Evolutionary conservation across 139 green algal species (phyloP).

Genomic region (Coelastrella sp.): DNA sequence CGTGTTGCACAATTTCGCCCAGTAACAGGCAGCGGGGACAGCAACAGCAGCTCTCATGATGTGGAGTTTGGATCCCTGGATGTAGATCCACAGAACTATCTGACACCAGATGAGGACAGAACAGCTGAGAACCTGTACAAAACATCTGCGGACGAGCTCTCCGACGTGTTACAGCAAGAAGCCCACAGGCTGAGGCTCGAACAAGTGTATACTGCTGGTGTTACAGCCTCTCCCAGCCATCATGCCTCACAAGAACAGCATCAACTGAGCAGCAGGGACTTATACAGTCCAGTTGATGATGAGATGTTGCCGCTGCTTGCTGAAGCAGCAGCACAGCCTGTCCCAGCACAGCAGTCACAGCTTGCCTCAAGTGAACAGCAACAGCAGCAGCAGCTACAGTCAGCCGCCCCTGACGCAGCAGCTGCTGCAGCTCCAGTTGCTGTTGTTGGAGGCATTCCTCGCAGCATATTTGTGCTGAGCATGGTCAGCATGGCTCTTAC

Average conservation of each 20-base stretch:
- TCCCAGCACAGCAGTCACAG: not conserved
- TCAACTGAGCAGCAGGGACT: constrained; percentile 14
- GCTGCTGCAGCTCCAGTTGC: constrained; percentile 32
- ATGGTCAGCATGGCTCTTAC: constrained; percentile 58
- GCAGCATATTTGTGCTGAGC: constrained; percentile 59
- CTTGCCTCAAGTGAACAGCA: not conserved
- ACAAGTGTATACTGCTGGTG: not conserved
- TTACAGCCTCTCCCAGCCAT: not conserved
- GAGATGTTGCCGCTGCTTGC: constrained; percentile 37
- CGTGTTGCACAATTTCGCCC: constrained; percentile 39
- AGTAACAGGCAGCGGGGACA: constrained; percentile 25
- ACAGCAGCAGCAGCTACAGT: constrained; percentile 25
- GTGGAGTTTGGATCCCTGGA: not conserved
- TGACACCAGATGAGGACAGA: not conserved
- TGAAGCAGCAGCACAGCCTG: constrained; percentile 16
- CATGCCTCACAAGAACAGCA: not conserved
- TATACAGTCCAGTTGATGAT: constrained; percentile 15
- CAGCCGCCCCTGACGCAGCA: constrained; percentile 14
- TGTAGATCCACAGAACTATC: not conserved
- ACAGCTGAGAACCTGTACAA: not conserved
- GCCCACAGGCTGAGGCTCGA: constrained; percentile 12
- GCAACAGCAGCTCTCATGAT: not conserved
- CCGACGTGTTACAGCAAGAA: constrained; percentile 5
- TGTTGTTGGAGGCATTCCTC: constrained; percentile 50
- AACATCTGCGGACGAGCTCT: not conserved